Conservation (phyloP, 2,329 filamentous ascomycete genomes). For the Lachnellula suecica region DNA sequence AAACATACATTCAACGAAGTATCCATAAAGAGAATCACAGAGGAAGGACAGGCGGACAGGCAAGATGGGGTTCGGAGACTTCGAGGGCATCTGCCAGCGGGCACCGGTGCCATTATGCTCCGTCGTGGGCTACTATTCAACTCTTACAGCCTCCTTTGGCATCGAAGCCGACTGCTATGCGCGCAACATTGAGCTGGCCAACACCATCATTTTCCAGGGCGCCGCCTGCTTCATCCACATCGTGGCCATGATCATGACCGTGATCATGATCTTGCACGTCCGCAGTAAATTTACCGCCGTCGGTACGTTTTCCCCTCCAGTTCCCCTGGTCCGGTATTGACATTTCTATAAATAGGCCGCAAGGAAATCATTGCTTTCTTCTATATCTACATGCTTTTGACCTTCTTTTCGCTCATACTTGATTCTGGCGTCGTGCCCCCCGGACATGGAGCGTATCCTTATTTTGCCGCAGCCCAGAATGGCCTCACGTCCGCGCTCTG, state of each 20-base stretch:
- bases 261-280: slow-evolving; percentile 96
- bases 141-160: slow-evolving; percentile 66
- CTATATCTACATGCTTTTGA: slow-evolving; percentile 92
- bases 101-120: slow-evolving; percentile 85
- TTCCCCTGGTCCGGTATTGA: slow-evolving; percentile 11
- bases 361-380: slow-evolving; percentile 85
- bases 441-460: slow-evolving; percentile 76
- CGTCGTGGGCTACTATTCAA: slow-evolving; percentile 73
- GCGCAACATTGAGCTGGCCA: slow-evolving; percentile 91
- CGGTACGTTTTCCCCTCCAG: slow-evolving; percentile 55
- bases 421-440: slow-evolving; percentile 92
- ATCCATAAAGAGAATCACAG: slow-evolving; percentile 11
- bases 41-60: slow-evolving; percentile 4
- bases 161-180: slow-evolving; percentile 92
- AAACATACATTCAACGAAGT: slow-evolving; percentile 17
- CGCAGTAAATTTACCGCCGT: slow-evolving; percentile 98
- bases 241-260: slow-evolving; percentile 83
- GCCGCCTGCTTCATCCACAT: slow-evolving; percentile 93
- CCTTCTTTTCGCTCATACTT: slow-evolving; percentile 83
- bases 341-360: slow-evolving; percentile 44
- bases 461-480: slow-evolving; percentile 86
- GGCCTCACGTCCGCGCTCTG: slow-evolving; percentile 83
- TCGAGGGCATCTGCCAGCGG: slow-evolving; percentile 80
- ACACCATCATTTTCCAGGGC: slow-evolving; percentile 97
- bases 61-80: slow-evolving; percentile 84